Conservation (phyloP, 495 filamentous ascomycete genomes). For the Terfezia claveryi region DNA sequence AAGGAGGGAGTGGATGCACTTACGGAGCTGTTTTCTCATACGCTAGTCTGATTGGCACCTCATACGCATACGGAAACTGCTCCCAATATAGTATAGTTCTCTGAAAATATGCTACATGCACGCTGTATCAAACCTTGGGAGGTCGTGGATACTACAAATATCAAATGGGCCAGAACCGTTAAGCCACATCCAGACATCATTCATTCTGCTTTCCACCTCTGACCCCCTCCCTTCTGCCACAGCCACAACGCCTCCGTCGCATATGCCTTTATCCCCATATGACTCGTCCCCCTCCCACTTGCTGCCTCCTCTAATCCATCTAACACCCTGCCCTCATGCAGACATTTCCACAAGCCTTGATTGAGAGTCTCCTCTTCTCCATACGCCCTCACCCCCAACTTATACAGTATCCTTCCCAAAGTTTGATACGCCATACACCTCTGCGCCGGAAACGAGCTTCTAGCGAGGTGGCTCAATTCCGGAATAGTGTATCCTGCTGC, state of each 20-base stretch:
- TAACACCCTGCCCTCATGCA: slow-evolving; percentile 57
- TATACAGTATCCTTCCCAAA: slow-evolving; percentile 63
- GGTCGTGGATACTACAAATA: too few relatives aligned
- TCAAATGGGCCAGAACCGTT: too few relatives aligned
- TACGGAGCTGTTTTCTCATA: too few relatives aligned
- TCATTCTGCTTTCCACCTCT: slow-evolving; percentile 15
- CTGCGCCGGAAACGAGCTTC: slow-evolving; percentile 66
- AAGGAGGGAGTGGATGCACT: too few relatives aligned
- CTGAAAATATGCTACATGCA: too few relatives aligned
- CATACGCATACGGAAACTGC: too few relatives aligned
- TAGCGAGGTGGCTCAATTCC: slow-evolving; percentile 60
- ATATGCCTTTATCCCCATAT: slow-evolving; percentile 46
- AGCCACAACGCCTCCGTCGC: slow-evolving; percentile 84
- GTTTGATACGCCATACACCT: slow-evolving; percentile 83
- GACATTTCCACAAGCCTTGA: slow-evolving; percentile 46
- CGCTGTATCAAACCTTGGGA: too few relatives aligned
- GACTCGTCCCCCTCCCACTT: slow-evolving; percentile 29
- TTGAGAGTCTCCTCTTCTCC: slow-evolving; percentile 30
- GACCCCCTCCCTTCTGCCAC: slow-evolving; percentile 19
- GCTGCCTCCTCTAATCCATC: slow-evolving; percentile 50
- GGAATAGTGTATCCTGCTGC: slow-evolving; percentile 86
- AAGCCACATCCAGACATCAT: too few relatives aligned
- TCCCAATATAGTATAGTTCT: too few relatives aligned
- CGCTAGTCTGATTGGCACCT: too few relatives aligned
- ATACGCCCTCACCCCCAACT: slow-evolving; percentile 45